Conservation (phyloP, 108 stramenopile genomes). For the Skeletonema marinoi region DNA sequence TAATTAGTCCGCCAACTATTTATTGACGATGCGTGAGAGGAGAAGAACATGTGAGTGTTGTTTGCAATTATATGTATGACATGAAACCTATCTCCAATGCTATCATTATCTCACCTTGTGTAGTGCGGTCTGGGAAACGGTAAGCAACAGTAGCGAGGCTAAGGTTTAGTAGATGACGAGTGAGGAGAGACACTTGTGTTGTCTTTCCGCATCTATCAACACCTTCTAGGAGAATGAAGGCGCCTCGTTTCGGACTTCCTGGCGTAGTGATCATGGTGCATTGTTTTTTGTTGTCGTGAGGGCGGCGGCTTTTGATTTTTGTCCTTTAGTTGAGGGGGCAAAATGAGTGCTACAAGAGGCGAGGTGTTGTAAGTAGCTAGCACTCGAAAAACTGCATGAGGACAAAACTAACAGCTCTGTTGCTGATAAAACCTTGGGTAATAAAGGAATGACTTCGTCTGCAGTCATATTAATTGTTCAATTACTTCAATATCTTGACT, state of each 20-base stretch:
- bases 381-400: no score
- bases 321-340: neutral
- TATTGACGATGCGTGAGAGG: neutral
- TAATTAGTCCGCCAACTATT: constrained; percentile 90
- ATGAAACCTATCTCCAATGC: neutral
- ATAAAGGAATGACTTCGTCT: no score
- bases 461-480: no score
- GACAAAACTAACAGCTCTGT: no score
- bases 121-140: constrained; percentile 85
- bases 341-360: no score
- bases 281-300: neutral
- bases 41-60: constrained; percentile 22
- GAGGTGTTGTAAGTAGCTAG: no score
- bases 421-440: no score
- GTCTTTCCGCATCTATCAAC: constrained; percentile 99
- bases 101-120: constrained; percentile 34
- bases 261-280: constrained; percentile 7
- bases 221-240: constrained; percentile 98
- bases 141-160: constrained; percentile 71
- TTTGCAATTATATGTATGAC: neutral
- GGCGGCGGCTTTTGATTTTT: no score
- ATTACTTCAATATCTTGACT: no score
- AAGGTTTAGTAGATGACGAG: constrained; percentile 61
- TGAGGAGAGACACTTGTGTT: constrained; percentile 81
- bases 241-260: constrained; percentile 67